A percentile compares a stretch with the other conserved stretches of the same genome.
phyloP scores from a whole-genome alignment of 176 grass and related monocot species.

The Areca catechu region DNA sequence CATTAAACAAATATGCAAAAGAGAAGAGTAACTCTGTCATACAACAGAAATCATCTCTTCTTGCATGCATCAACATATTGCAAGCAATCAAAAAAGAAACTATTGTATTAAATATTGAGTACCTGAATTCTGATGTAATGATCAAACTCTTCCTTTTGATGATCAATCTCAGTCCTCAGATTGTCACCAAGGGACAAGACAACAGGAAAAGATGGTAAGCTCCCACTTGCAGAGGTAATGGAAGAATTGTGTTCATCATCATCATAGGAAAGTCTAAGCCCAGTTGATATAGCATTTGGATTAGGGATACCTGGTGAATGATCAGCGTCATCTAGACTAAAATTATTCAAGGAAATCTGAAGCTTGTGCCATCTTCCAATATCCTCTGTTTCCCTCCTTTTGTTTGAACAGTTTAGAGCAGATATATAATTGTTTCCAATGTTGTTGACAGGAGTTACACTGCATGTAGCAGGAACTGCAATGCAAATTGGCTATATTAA shows the following conservation, averaged over 20 bases:
- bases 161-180: constrained; percentile 38
- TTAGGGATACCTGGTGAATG: constrained; percentile 21
- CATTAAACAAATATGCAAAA: too few relatives aligned
- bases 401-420: constrained; percentile 37
- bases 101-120: neutral
- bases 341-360: constrained; percentile 44
- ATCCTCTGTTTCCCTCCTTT: constrained; percentile 9
- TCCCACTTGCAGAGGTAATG: constrained; percentile 39
- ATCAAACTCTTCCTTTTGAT: constrained; percentile 34
- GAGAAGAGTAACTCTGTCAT: too few relatives aligned
- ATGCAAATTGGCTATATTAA: neutral
- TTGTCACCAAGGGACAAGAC: constrained; percentile 15
- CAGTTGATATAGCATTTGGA: constrained; percentile 39
- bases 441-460: constrained; percentile 26
- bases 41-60: too few relatives aligned
- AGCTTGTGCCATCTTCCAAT: constrained; percentile 31
- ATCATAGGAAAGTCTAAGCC: constrained; percentile 36
- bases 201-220: constrained; percentile 30
- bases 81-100: too few relatives aligned
- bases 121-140: constrained; percentile 34
- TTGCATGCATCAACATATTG: too few relatives aligned
- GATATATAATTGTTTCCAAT: constrained; percentile 21
- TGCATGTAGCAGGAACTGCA: constrained; percentile 22
- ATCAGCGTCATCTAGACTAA: constrained; percentile 20
- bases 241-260: constrained; percentile 45